Percentiles rank a stretch among this genome's conserved stretches.
These are phyloP conservation scores for Ganoderma sinense DNA, from an alignment of 1,284 basidiomycete species.

Conservation along the genomic window DNA sequence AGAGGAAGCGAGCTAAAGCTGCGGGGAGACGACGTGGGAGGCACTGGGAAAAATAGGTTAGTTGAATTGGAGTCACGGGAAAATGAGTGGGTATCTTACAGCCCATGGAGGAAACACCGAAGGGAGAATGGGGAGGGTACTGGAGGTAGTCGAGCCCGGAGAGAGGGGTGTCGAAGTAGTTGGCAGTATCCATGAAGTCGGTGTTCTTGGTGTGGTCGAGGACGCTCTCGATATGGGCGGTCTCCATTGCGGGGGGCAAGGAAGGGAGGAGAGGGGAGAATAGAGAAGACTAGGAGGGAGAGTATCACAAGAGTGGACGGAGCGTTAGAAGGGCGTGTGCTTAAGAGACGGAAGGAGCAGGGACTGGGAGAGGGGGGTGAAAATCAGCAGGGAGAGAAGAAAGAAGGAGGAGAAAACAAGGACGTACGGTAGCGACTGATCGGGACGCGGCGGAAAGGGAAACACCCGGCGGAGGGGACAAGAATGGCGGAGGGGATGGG, in stretches of 20 bases:
- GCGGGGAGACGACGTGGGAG: constrained; percentile 59
- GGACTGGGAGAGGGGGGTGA: constrained; percentile 38
- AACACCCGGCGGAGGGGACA: constrained; percentile 38
- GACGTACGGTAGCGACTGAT: constrained; percentile 32
- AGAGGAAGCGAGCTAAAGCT: constrained; percentile 70
- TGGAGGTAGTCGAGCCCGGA: constrained; percentile 57
- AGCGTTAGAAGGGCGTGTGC: constrained; percentile 39
- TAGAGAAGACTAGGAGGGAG: constrained; percentile 28
- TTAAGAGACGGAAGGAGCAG: constrained; percentile 49
- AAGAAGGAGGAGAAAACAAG: constrained; percentile 33
- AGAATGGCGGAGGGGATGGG: constrained; percentile 35
- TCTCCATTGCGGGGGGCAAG: constrained; percentile 48
- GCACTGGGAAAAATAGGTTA: constrained; percentile 39
- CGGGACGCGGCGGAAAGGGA: constrained; percentile 14
- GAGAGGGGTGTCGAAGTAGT: constrained; percentile 66
- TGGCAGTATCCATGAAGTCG: constrained; percentile 60
- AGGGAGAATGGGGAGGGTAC: constrained; percentile 55
- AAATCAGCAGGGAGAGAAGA: constrained; percentile 26
- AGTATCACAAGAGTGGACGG: constrained; percentile 38
- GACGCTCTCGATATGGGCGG: constrained; percentile 57
- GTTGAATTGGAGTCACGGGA: constrained; percentile 27
- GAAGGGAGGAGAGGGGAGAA: constrained; percentile 35
- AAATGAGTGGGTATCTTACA: constrained; percentile 43
- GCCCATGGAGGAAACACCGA: constrained; percentile 50
- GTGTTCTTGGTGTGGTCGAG: constrained; percentile 56